Evolutionary conservation across 306 rosid genomes (phyloP).

Genomic region (Cicer yamashitae): DNA sequence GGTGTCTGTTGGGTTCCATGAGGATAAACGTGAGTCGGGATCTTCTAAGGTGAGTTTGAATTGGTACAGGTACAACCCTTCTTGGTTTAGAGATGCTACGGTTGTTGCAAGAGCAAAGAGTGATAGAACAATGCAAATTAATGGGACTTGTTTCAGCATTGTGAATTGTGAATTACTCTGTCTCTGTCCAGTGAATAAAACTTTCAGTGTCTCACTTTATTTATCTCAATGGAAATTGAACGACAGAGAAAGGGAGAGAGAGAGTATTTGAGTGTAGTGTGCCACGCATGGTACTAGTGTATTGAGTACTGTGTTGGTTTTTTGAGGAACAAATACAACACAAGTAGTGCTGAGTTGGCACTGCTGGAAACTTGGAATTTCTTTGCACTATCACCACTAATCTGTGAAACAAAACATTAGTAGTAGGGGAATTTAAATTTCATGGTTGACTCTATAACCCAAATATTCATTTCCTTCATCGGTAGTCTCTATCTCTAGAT

Average conservation of each 20-base stretch:
- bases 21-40: slow-evolving; percentile 55
- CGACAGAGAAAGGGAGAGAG: not conserved
- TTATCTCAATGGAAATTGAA: slow-evolving; percentile 3
- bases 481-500: too few relatives aligned
- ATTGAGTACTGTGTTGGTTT: slow-evolving; percentile 26
- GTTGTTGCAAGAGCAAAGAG: not conserved
- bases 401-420: not conserved
- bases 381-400: not conserved
- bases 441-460: not conserved
- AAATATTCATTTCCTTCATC: too few relatives aligned
- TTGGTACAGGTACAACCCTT: slow-evolving; percentile 65
- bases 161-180: not conserved
- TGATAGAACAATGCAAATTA: not conserved
- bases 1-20: slow-evolving; percentile 65
- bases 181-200: not conserved
- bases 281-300: slow-evolving; percentile 32
- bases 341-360: slow-evolving; percentile 39
- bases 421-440: not conserved
- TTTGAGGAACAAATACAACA: not conserved
- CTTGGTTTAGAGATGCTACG: slow-evolving; percentile 62
- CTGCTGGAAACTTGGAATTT: slow-evolving; percentile 1
- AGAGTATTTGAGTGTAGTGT: slow-evolving; percentile 38
- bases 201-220: slow-evolving; percentile 29
- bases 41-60: slow-evolving; percentile 66
- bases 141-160: not conserved